These are phyloP conservation scores for Elongisporangium prolatum DNA, from an alignment of 352 stramenopile genomes.

Conservation along the genomic window DNA sequence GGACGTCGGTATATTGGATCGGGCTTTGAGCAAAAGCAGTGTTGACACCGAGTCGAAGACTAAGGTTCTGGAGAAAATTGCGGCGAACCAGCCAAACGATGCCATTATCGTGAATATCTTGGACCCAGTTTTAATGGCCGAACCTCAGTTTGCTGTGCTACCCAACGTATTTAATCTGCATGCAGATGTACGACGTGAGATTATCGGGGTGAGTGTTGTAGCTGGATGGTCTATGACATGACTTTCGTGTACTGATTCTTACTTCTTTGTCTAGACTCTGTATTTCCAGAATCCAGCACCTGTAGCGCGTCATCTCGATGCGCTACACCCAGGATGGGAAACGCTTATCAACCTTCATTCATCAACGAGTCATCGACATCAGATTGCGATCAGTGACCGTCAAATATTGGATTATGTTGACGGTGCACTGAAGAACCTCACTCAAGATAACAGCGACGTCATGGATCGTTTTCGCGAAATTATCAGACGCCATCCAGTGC, in stretches of 20 bases:
- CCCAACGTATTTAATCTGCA: constrained; percentile 8
- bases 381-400: constrained; percentile 15
- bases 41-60: not conserved
- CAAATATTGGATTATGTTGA: constrained; percentile 35
- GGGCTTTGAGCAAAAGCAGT: not conserved
- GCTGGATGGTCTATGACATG: not conserved
- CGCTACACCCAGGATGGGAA: constrained; percentile 54
- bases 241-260: not conserved
- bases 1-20: constrained; percentile 32
- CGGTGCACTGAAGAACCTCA: constrained; percentile 39
- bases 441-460: constrained; percentile 31
- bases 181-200: constrained; percentile 19
- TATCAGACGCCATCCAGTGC: constrained; percentile 40
- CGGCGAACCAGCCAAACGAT: constrained; percentile 20
- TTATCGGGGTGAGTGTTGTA: constrained; percentile 40
- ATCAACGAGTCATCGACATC: constrained; percentile 4
- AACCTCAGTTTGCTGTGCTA: constrained; percentile 27
- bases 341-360: constrained; percentile 30
- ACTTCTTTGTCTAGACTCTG: constrained; percentile 22
- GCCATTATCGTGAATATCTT: constrained; percentile 33
- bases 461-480: constrained; percentile 65
- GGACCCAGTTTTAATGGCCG: constrained; percentile 34
- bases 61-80: constrained; percentile 14
- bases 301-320: constrained; percentile 36
- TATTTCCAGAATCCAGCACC: constrained; percentile 60